phyloP scores from a whole-genome alignment of 2,329 filamentous ascomycete species.

The Botrytis sinoallii region DNA sequence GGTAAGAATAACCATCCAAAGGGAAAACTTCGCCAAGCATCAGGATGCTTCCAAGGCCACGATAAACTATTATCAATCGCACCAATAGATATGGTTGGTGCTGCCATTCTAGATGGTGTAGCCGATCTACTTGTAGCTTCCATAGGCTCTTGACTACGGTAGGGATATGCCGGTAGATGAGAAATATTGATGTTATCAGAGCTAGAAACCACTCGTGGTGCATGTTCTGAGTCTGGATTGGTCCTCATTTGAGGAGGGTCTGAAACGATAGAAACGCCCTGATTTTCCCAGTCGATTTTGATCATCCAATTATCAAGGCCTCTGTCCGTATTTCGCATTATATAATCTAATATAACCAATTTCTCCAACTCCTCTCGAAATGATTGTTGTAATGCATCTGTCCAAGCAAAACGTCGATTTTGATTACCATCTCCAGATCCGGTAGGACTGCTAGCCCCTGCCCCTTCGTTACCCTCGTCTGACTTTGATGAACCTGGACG shows the following conservation, averaged over 20 bases:
- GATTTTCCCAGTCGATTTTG: constrained; percentile 81
- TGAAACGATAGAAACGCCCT: constrained; percentile 80
- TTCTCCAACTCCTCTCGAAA: constrained; percentile 96
- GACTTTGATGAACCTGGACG: constrained; percentile 57
- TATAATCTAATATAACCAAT: constrained; percentile 94
- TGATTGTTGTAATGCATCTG: constrained; percentile 79
- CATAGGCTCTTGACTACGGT: constrained; percentile 82
- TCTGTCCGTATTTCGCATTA: constrained; percentile 97
- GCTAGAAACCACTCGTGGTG: constrained; percentile 47
- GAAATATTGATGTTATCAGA: constrained; percentile 32
- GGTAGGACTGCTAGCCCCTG: constrained; percentile 43
- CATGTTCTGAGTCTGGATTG: constrained; percentile 51
- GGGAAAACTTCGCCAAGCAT: constrained; percentile 85
- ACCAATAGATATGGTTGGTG: constrained; percentile 65
- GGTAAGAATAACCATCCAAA: constrained; percentile 98
- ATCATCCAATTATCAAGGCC: constrained; percentile 99
- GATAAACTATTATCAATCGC: constrained; percentile 98
- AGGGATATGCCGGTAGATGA: constrained; percentile 55
- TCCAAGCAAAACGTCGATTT: constrained; percentile 69
- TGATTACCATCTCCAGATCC: constrained; percentile 26
- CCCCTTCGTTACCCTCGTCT: constrained; percentile 58
- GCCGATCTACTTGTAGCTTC: constrained; percentile 57
- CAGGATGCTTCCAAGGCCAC: constrained; percentile 69
- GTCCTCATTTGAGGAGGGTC: constrained; percentile 71
- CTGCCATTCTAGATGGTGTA: constrained; percentile 36